Evolutionary conservation across 2,329 filamentous ascomycete genomes (phyloP), one percentile per base, ranked within the genome.

Genomic region (Paraphaeosphaeria sporulosa): DNA sequence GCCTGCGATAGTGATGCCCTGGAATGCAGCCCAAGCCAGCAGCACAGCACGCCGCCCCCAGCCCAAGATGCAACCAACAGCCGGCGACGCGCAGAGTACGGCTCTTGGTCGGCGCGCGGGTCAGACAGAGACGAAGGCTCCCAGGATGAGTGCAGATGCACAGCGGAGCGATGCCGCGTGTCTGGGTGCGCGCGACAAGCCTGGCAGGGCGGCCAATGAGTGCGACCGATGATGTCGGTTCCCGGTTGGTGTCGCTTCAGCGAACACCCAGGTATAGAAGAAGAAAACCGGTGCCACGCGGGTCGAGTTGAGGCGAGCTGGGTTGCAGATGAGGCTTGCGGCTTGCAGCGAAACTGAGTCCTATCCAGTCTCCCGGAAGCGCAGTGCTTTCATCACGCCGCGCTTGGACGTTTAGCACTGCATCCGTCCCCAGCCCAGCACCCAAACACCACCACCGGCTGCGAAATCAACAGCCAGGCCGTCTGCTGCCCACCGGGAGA

Each of bases 1-100:
- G 68, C 62, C 67, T 60, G 63, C 64, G 68, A 66, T 71, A 63
- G 68, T 68, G 69, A 68, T 68, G 42, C 42, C 40, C 19, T 44
- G 42, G 42, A 44, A 57, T 63, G 65, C 57, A 59, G 66, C 65
- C 63, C 64, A 62, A 57, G 49, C 58, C 61, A 32, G 30, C 25
- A 27, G 25, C 25, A 27, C 55, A 58, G 17, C 36, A 36, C 62
- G 60, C 63, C 59, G 58, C 59, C 62, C 38, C 56, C 57, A 59
- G 58, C 63, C 65, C 61, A 61, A 63, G 58, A 58, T 40, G 36
- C 55, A 57, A 17, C 46, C 44, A 40, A 54, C 25, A 40, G n/a
- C 40, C 52, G 42, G 30, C 42, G 17, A 38, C 51, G 51, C 27
- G n/a, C 42, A 55, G 53, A 55, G 42, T 6, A 25, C 30, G 43